Percentiles rank a stretch among this genome's conserved stretches.
Conservation (phyloP, 768 basidiomycete species). For the Neoboletus magnificus region DNA sequence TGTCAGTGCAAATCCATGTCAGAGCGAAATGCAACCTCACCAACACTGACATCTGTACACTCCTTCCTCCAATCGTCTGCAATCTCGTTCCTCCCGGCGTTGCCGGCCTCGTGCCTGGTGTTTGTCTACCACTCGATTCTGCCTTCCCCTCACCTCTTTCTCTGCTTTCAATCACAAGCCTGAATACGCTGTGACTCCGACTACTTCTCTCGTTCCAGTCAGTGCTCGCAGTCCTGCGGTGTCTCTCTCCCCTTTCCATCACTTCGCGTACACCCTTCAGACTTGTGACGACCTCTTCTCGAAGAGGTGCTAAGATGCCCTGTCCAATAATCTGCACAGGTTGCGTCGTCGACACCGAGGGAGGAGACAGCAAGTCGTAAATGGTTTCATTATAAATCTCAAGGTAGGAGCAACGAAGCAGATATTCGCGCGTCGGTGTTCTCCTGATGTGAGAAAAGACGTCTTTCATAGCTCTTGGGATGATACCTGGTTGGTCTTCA, state of each 20-base stretch:
- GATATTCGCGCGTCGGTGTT: conserved; percentile 80
- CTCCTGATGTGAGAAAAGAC: conserved; percentile 81
- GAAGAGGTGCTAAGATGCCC: conserved; percentile 66
- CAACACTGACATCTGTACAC: conserved; percentile 74
- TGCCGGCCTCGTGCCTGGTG: conserved; percentile 49
- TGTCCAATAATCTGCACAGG: conserved; percentile 76
- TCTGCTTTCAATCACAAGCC: conserved; percentile 87
- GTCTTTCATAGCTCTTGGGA: conserved; percentile 89
- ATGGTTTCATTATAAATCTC: conserved; percentile 97
- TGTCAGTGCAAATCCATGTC: neutral
- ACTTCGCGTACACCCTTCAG: conserved; percentile 84
- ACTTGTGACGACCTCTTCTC: conserved; percentile 93
- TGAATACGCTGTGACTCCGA: conserved; percentile 90
- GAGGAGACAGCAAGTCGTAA: conserved; percentile 80
- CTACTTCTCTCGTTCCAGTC: conserved; percentile 98
- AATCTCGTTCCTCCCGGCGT: conserved; percentile 61
- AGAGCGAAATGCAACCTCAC: conserved; percentile 33
- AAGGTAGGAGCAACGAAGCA: conserved; percentile 93
- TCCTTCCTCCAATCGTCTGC: conserved; percentile 75
- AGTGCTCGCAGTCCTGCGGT: conserved; percentile 89
- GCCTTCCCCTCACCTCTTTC: conserved; percentile 55
- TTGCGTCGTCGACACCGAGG: conserved; percentile 46
- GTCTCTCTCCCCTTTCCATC: conserved; percentile 79
- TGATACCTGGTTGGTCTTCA: conserved; percentile 87
- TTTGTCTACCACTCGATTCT: conserved; percentile 42